Conservation (phyloP, 148 eudicot genomes). For the Nepenthes mirabilis region DNA sequence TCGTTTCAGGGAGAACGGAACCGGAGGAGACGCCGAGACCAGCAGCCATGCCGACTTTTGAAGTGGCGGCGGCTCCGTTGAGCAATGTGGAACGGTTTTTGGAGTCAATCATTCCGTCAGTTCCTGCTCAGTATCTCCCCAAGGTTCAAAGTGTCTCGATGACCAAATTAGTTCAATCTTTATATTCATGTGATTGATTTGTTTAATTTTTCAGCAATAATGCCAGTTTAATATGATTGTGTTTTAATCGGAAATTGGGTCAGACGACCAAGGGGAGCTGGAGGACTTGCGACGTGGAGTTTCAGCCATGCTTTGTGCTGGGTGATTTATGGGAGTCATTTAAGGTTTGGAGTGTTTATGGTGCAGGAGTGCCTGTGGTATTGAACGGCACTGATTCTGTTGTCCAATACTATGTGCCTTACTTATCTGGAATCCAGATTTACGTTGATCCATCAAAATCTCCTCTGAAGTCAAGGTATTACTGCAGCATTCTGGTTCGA, state of each 20-base stretch:
- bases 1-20: conserved; percentile 10
- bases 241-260: conserved; percentile 5
- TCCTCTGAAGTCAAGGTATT: too few species aligned
- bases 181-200: too few species aligned
- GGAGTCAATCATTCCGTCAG: conserved; percentile 59
- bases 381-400: conserved; percentile 58
- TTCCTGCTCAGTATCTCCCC: conserved; percentile 50
- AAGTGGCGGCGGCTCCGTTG: conserved; percentile 19
- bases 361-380: conserved; percentile 75
- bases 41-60: conserved; percentile 7
- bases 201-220: too few species aligned
- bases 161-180: background rate
- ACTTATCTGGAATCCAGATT: conserved; percentile 59
- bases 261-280: conserved; percentile 54
- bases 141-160: conserved; percentile 30
- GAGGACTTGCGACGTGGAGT: conserved; percentile 50
- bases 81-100: conserved; percentile 69
- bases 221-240: too few species aligned
- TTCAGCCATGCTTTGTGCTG: conserved; percentile 53
- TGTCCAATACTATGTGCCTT: conserved; percentile 82
- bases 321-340: conserved; percentile 79
- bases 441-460: conserved; percentile 30
- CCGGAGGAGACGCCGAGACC: conserved; percentile 14
- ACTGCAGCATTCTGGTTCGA: too few species aligned
- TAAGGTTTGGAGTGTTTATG: conserved; percentile 89